These are phyloP conservation scores for Phlyctochytrium planicorne DNA, from an alignment of 192 early-diverging fungal species.

Conservation along the genomic window DNA sequence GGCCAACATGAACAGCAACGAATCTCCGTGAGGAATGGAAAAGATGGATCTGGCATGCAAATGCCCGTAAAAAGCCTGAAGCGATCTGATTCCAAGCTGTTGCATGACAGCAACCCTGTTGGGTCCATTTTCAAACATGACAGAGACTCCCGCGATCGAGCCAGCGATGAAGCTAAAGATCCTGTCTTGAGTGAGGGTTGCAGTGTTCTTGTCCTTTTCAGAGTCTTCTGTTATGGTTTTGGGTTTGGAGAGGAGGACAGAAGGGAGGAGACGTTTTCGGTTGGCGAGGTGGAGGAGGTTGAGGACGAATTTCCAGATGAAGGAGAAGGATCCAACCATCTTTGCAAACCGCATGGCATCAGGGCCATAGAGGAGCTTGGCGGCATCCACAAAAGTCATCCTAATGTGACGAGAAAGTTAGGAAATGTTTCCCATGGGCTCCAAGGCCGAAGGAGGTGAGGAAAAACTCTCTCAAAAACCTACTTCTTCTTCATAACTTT, in stretches of 20 bases:
- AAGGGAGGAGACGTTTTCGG: no score
- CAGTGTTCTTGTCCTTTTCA: constrained; percentile 25
- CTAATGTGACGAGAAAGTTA: no score
- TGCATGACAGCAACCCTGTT: constrained; percentile 45
- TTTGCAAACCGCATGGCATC: constrained; percentile 67
- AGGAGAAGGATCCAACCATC: constrained; percentile 77
- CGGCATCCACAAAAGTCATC: constrained; percentile 40
- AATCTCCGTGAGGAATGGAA: constrained; percentile 43
- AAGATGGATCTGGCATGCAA: constrained; percentile 39
- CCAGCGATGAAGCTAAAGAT: constrained; percentile 38
- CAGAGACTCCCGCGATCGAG: constrained; percentile 31
- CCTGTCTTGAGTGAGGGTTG: no score
- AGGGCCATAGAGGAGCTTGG: constrained; percentile 50
- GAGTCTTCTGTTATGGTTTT: no score
- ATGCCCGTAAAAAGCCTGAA: constrained; percentile 34
- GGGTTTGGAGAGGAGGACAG: no score
- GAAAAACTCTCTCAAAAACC: neutral
- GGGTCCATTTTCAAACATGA: constrained; percentile 43
- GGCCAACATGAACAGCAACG: constrained; percentile 43
- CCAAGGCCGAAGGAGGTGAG: no score
- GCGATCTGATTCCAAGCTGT: constrained; percentile 27
- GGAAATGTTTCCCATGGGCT: no score
- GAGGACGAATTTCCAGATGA: constrained; percentile 72
- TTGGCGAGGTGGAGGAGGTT: no score
- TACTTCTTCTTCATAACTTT: constrained; percentile 43